Percentiles rank a stretch among this genome's conserved stretches.
Conservation (phyloP, 495 filamentous ascomycete species). For the Trichoderma orchidacearum region DNA sequence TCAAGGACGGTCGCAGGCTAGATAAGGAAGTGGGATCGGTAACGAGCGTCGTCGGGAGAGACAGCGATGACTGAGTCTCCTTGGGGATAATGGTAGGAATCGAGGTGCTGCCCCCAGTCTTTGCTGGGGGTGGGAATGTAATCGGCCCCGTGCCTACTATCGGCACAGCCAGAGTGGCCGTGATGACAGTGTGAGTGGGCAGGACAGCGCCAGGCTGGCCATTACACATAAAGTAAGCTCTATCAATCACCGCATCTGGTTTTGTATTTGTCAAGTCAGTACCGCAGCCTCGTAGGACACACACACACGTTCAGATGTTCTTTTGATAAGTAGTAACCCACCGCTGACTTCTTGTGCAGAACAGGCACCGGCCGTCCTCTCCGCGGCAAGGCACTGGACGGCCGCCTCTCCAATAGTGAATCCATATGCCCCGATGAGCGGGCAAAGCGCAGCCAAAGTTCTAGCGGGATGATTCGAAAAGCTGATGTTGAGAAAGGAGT, state of each 20-base stretch:
- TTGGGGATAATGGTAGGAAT: slow-evolving; percentile 4
- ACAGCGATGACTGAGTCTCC: slow-evolving; percentile 5
- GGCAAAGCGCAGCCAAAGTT: not conserved
- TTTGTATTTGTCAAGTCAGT: not conserved
- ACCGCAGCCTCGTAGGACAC: not conserved
- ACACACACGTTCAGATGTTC: slow-evolving; percentile 13
- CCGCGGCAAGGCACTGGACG: slow-evolving; percentile 45
- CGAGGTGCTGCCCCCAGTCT: slow-evolving; percentile 4
- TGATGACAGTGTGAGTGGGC: slow-evolving; percentile 46
- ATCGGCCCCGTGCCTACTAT: slow-evolving; percentile 13
- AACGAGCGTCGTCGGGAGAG: slow-evolving; percentile 5
- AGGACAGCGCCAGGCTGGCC: slow-evolving; percentile 35
- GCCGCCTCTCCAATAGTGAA: slow-evolving; percentile 60
- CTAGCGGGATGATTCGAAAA: slow-evolving; percentile 22
- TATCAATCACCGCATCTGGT: slow-evolving; percentile 16
- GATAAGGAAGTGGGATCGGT: slow-evolving; percentile 3
- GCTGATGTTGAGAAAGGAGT: slow-evolving; percentile 45
- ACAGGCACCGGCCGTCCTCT: slow-evolving; percentile 26
- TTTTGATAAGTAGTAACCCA: slow-evolving; percentile 5
- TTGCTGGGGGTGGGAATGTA: slow-evolving; percentile 7
- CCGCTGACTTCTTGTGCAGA: not conserved
- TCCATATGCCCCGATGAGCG: slow-evolving; percentile 27
- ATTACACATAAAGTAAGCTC: slow-evolving; percentile 45
- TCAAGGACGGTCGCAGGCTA: not conserved
- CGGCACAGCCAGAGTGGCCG: slow-evolving; percentile 37